phyloP scores from a whole-genome alignment of 441 rosid species.

The Adansonia madagascariensis region DNA sequence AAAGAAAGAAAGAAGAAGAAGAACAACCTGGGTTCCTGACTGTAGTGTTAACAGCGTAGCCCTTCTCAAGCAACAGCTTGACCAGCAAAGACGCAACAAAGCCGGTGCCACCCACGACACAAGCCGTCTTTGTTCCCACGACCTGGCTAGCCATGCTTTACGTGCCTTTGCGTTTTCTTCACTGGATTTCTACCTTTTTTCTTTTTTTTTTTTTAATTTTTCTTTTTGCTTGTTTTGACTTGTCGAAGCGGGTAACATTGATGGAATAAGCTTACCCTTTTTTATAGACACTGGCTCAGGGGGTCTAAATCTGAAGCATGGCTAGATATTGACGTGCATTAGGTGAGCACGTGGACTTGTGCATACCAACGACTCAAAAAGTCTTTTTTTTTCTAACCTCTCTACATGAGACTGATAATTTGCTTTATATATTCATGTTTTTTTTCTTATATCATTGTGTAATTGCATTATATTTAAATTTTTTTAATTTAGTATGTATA shows the following conservation, averaged over 20 bases:
- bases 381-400: too few relatives aligned
- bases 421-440: too few relatives aligned
- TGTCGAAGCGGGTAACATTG: too few relatives aligned
- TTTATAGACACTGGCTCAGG: neutral
- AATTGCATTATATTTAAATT: too few relatives aligned
- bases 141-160: constrained; percentile 38
- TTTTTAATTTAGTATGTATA: too few relatives aligned
- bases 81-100: constrained; percentile 71
- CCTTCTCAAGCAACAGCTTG: constrained; percentile 68
- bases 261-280: neutral
- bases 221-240: neutral
- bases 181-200: too few relatives aligned
- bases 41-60: constrained; percentile 77
- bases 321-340: constrained; percentile 22
- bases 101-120: constrained; percentile 84
- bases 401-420: too few relatives aligned
- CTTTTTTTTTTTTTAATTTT: too few relatives aligned
- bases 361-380: constrained; percentile 2
- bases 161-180: neutral
- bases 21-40: constrained; percentile 74
- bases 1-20: neutral
- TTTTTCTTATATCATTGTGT: too few relatives aligned
- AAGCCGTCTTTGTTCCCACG: constrained; percentile 50
- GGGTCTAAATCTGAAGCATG: neutral
- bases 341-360: constrained; percentile 32